phyloP scores from a whole-genome alignment of 306 rosid genomes.

The Medicago arabica region DNA sequence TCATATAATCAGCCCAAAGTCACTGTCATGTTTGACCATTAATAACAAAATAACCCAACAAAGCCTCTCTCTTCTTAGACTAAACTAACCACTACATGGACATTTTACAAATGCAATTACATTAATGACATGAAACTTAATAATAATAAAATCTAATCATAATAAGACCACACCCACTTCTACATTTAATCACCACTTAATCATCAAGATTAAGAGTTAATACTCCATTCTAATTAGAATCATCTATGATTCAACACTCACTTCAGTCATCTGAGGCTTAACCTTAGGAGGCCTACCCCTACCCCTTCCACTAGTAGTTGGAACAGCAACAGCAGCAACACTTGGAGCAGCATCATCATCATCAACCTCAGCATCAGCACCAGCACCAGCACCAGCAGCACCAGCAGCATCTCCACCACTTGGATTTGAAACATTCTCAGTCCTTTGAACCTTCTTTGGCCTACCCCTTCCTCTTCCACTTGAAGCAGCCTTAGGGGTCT shows the following conservation, averaged over 20 bases:
- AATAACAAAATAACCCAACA: slow-evolving; percentile 33
- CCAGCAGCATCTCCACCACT: neutral
- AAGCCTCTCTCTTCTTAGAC: slow-evolving; percentile 19
- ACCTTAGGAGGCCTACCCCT: slow-evolving; percentile 92
- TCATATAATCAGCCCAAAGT: slow-evolving; percentile 32
- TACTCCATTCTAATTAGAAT: neutral
- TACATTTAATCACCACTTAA: slow-evolving; percentile 15
- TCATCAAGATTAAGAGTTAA: neutral
- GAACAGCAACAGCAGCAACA: neutral
- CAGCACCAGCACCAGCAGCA: neutral
- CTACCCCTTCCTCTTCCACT: slow-evolving; percentile 61
- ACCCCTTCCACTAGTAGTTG: slow-evolving; percentile 47
- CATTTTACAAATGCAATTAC: slow-evolving; percentile 56
- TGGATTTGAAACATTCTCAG: neutral
- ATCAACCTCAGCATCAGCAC: neutral
- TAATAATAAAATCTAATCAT: slow-evolving; percentile 1
- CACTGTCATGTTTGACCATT: slow-evolving; percentile 38
- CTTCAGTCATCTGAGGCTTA: slow-evolving; percentile 67
- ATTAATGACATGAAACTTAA: slow-evolving; percentile 32
- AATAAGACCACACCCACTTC: slow-evolving; percentile 40
- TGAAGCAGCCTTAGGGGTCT: slow-evolving; percentile 48
- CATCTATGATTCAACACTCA: slow-evolving; percentile 64
- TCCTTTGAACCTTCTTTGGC: slow-evolving; percentile 68
- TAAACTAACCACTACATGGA: slow-evolving; percentile 47
- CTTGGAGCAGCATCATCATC: neutral